Evolutionary conservation across 2,329 filamentous ascomycete species (phyloP), one percentile per base, ranked within the genome.

Genomic region (Fusarium sp.): DNA sequence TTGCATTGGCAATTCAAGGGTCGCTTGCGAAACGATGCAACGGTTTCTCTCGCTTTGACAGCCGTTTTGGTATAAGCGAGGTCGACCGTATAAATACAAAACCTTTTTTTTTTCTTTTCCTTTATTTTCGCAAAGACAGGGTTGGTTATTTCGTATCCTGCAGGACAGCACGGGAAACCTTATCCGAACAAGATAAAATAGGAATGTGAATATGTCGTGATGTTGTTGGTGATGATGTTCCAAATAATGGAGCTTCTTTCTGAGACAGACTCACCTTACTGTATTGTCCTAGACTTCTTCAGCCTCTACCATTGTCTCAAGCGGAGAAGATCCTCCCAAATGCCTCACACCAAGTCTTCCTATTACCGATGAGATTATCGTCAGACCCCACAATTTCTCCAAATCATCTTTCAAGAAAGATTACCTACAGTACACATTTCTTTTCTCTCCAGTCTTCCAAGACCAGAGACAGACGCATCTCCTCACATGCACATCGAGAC

Each of bases 21-120:
- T 74, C 72, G 72, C 69, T 53, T 74, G 23, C 72, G 62, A 74
- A 74, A 70, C 72, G 71, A 70, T 69, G 64, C 52, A 67, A 72
- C 68, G 49, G 42, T 40, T 26, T 44, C 30, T 65, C 13, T 69
- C 69, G 71, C 69, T 61, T 73, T 62, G 50, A n/a, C 61, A 47
- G 26, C 51, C 30, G 6, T 42, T 56, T 45, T 50, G 13, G 36
- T 51, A 41, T 62, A 56, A 62, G 58, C 58, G 58, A 62, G 40
- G 40, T 62, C 34, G 23, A 23, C 23, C 23, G 23, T 23, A 23
- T 36, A 55, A 13, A n/a, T 51, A 40, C 38, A 30, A 28, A 26
- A 8, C 23, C 46, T 12, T 50, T 42, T 45, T 41, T 23, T 6
- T 33, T 12, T 50, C 28, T 45, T 41, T 23, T 6, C 23, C 23